Percentiles rank a stretch among this genome's conserved stretches.
These are phyloP conservation scores for Lactifluus subvellereus DNA, from an alignment of 768 basidiomycete species.

Conservation along the genomic window DNA sequence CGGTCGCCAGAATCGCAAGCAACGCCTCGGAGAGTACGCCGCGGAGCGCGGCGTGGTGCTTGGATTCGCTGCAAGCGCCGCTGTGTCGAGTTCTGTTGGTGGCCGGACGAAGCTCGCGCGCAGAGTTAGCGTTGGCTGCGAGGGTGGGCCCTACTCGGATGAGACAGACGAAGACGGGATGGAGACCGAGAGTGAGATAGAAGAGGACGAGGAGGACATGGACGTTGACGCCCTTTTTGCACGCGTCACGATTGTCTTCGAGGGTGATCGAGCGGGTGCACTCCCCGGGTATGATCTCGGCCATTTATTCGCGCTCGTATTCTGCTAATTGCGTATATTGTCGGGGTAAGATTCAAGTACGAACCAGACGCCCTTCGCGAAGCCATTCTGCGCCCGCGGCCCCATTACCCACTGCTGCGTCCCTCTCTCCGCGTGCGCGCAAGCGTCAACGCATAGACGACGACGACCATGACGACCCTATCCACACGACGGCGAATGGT, in stretches of 20 bases:
- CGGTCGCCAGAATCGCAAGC: no score
- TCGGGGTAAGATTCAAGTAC: conserved; percentile 30
- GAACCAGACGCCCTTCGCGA: conserved; percentile 28
- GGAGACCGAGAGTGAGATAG: conserved; percentile 7
- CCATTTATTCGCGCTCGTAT: not conserved
- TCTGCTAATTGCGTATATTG: not conserved
- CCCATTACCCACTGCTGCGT: not conserved
- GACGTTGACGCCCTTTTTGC: conserved; percentile 19
- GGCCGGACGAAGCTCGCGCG: conserved; percentile 17
- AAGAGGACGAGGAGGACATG: conserved; percentile 18
- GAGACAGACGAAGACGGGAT: conserved; percentile 9
- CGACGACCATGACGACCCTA: not conserved
- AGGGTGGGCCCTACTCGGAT: conserved; percentile 10
- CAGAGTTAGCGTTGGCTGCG: conserved; percentile 5
- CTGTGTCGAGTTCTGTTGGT: conserved; percentile 10
- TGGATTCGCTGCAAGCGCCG: conserved; percentile 25
- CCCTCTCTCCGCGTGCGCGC: conserved; percentile 13
- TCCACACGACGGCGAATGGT: not conserved
- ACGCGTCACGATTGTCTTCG: conserved; percentile 22
- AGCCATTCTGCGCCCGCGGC: conserved; percentile 25
- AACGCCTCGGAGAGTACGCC: conserved; percentile 62
- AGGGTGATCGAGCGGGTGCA: conserved; percentile 11
- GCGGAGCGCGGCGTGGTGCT: conserved; percentile 50
- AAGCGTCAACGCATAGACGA: conserved; percentile 23
- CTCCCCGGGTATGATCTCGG: conserved; percentile 13